Percentiles rank a stretch among this genome's conserved stretches.
Conservation (phyloP, 768 basidiomycete genomes). For the Pluteus cervinus region DNA sequence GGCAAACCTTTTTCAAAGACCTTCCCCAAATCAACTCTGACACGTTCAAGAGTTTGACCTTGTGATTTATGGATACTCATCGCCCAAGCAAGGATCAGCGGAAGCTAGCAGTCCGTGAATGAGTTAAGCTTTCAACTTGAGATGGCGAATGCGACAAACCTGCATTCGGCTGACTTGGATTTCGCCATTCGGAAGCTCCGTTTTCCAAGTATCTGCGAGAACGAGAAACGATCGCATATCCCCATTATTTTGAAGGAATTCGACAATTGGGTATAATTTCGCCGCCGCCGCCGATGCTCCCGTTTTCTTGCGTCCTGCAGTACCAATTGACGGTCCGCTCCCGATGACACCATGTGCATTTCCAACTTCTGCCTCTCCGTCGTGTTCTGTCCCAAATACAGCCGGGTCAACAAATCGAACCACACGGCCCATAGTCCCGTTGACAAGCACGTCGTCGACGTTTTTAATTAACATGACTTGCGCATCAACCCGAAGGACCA, state of each 20-base stretch:
- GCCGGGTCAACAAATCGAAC: constrained; percentile 61
- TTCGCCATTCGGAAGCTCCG: constrained; percentile 83
- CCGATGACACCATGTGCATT: constrained; percentile 21
- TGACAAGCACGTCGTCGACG: constrained; percentile 83
- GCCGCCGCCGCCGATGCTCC: constrained; percentile 11
- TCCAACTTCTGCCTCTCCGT: constrained; percentile 24
- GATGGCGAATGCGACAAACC: constrained; percentile 34
- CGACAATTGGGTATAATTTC: constrained; percentile 62
- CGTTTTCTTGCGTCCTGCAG: constrained; percentile 21
- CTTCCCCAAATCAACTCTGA: constrained; percentile 88
- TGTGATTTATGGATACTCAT: constrained; percentile 99
- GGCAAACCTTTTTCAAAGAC: constrained; percentile 84
- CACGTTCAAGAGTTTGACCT: constrained; percentile 92
- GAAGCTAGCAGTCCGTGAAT: constrained; percentile 54
- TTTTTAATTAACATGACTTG: constrained; percentile 99
- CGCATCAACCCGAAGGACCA: constrained; percentile 72
- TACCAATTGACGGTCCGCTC: constrained; percentile 20
- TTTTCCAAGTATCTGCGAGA: constrained; percentile 74
- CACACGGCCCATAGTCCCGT: constrained; percentile 89
- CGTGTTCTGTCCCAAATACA: constrained; percentile 36
- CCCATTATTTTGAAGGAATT: constrained; percentile 62
- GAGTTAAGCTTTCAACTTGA: constrained; percentile 1
- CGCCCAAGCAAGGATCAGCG: constrained; percentile 90
- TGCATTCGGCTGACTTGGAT: constrained; percentile 75
- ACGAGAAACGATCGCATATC: constrained; percentile 50